phyloP scores from a whole-genome alignment of 441 rosid species.

The Populus hybrid region DNA sequence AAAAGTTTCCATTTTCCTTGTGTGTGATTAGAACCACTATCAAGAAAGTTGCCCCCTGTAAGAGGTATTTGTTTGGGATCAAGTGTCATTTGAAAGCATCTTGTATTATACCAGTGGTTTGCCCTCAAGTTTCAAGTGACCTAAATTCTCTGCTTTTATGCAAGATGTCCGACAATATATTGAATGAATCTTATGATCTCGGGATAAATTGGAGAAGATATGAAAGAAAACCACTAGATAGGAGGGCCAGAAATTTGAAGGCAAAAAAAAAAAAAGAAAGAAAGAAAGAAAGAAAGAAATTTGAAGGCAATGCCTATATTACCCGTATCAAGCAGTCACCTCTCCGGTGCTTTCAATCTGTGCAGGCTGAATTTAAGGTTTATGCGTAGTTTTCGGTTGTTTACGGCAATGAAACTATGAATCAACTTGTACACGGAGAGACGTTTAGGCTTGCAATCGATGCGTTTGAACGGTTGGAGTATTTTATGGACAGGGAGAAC shows the following conservation, averaged over 20 bases:
- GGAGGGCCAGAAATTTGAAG: neutral
- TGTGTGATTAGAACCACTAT: neutral
- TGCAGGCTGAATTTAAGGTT: neutral
- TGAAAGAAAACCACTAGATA: neutral
- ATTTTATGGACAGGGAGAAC: neutral
- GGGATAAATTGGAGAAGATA: neutral
- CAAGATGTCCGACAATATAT: neutral
- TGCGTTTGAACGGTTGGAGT: neutral
- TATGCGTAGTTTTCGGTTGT: neutral
- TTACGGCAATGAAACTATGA: neutral
- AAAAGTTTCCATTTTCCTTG: conserved; percentile 3
- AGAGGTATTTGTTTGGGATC: neutral
- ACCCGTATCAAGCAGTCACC: neutral
- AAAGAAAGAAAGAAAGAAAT: too few species aligned
- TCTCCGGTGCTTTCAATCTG: neutral
- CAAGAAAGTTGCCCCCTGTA: neutral
- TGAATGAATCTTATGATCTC: neutral
- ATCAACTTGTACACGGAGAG: too few species aligned
- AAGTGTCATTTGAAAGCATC: neutral
- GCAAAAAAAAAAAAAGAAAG: neutral
- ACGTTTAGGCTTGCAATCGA: neutral
- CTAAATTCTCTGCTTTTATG: neutral
- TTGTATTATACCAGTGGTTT: neutral
- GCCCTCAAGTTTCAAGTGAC: neutral
- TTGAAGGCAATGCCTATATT: neutral